Evolutionary conservation across 176 grass and related monocot genomes (phyloP), one percentile per base, ranked within the genome.

Genomic region (Avena eriantha): DNA sequence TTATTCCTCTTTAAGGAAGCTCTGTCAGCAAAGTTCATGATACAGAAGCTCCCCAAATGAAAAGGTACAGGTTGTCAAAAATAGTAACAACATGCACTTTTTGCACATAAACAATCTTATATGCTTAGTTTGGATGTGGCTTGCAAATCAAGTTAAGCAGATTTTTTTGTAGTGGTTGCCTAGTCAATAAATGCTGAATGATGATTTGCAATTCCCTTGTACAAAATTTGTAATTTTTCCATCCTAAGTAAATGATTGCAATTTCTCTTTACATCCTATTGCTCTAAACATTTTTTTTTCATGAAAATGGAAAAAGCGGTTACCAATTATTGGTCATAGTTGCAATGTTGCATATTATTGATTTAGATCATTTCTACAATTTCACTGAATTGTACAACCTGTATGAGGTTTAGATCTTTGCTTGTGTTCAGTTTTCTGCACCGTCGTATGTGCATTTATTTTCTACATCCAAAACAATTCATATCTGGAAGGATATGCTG

Each of bases 1-100:
- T 33, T 92, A 95, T 83, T 89, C 82, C 67, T 80, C 15, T 78
- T 21, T 84, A 55, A 90, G 65, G 73, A 87, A 87, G 22, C 80
- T 86, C 23, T 94, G 57, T 21, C 47, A 67, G 45, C 2, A 35
- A 47, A 84, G 45, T 34, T n/a, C 47, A 75, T 11, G 43, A 16
- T 34, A 39, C 47, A 64, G 19, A 23, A 80, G 58, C n/a, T 45
- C 13, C 14, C 56, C 34, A 65, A 80, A 21, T 80, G 15, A 76
- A 18, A 76, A 76, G 73, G 73, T 76, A 54, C 24, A 76, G 10
- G 7, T 11, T 51, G 0, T 24, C 5, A 15, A 7, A 14, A 47
- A 47, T 15, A 47, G 2, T 64, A 29, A 48, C 36, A 84, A 73
- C 3, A 10, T 83, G 69, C 9, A 53, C 4, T 64, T 63, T 84